A percentile compares a stretch with the other conserved stretches of the same genome.
Conservation (phyloP, 768 basidiomycete genomes). For the Lactifluus piperatus region DNA sequence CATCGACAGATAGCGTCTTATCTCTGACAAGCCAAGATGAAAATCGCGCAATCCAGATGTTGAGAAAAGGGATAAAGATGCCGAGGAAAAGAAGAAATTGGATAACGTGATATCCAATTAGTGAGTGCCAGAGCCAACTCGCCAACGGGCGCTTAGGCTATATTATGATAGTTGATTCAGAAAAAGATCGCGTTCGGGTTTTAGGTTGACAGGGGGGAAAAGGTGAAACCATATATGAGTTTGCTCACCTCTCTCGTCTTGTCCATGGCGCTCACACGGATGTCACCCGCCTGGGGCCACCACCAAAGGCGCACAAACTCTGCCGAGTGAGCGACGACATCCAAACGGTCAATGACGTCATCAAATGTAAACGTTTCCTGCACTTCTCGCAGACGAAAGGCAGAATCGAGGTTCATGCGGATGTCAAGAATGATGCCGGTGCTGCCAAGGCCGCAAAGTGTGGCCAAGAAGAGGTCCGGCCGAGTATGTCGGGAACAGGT, state of each 20-base stretch:
- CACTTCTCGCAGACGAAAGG: slow-evolving; percentile 71
- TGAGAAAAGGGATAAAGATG: slow-evolving; percentile 52
- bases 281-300: slow-evolving; percentile 71
- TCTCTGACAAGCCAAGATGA: slow-evolving; percentile 58
- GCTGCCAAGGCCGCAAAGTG: slow-evolving; percentile 82
- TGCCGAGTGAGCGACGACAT: slow-evolving; percentile 47
- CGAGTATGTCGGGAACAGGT: slow-evolving; percentile 55
- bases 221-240: too few relatives aligned
- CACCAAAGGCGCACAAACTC: slow-evolving; percentile 95
- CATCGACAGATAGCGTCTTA: slow-evolving; percentile 56
- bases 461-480: slow-evolving; percentile 77
- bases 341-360: slow-evolving; percentile 48
- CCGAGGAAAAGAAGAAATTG: slow-evolving; percentile 79
- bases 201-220: too few relatives aligned
- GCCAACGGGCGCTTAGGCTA: slow-evolving; percentile 45
- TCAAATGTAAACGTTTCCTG: slow-evolving; percentile 57
- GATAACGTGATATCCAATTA: slow-evolving; percentile 73
- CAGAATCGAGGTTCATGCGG: slow-evolving; percentile 68
- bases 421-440: slow-evolving; percentile 84
- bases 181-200: slow-evolving; percentile 10
- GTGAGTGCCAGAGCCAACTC: slow-evolving; percentile 60
- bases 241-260: slow-evolving; percentile 68
- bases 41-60: slow-evolving; percentile 53
- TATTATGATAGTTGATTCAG: not conserved
- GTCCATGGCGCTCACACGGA: slow-evolving; percentile 66